Conservation (phyloP, 768 basidiomycete genomes). For the Russula sp. region DNA sequence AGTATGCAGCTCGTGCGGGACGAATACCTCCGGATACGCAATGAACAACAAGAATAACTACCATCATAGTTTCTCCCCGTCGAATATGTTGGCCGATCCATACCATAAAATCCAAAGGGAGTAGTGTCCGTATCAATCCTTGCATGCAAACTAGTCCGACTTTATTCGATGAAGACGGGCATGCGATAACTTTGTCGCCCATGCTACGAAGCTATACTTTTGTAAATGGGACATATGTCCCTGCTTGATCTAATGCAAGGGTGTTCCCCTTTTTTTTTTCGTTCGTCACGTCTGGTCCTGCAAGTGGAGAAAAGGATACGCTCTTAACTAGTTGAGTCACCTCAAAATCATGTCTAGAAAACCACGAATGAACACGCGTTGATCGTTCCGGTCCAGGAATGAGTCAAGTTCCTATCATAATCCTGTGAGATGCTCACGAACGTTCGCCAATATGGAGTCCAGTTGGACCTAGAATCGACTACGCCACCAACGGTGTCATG, state of each 20-base stretch:
- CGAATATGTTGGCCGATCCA: not conserved
- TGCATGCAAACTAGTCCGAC: not conserved
- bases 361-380: not conserved
- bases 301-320: not conserved
- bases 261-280: not conserved
- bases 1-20: slow-evolving; percentile 68
- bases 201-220: not conserved
- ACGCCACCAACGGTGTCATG: no score
- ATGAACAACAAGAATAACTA: slow-evolving; percentile 36
- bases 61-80: slow-evolving; percentile 6
- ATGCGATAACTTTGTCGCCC: not conserved
- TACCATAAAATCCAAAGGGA: not conserved
- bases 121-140: not conserved
- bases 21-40: slow-evolving; percentile 70
- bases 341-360: not conserved
- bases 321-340: not conserved
- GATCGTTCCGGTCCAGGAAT: not conserved
- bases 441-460: no score
- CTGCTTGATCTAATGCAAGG: not conserved
- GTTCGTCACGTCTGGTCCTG: not conserved
- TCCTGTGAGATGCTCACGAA: not conserved
- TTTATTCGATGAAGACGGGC: not conserved
- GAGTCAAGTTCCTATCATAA: not conserved
- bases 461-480: no score
- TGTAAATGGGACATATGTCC: not conserved